phyloP scores from a whole-genome alignment of 148 eudicot species.

The Arctostaphylos glauca region DNA sequence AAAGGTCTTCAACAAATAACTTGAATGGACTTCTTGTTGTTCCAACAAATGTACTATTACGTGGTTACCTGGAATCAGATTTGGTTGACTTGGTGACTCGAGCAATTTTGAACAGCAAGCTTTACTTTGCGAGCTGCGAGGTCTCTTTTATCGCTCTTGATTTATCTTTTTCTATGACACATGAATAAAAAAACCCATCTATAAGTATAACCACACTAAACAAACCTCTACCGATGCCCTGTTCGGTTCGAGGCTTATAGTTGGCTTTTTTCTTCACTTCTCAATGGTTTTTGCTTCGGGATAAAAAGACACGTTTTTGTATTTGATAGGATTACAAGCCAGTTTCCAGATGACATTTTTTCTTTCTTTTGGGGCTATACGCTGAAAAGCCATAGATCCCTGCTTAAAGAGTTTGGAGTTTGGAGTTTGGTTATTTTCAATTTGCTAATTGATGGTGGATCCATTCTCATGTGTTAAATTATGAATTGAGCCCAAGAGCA shows the following conservation, averaged over 20 bases:
- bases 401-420: background rate
- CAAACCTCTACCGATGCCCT: background rate
- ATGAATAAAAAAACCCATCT: background rate
- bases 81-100: no score
- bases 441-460: background rate
- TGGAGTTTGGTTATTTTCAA: constrained; percentile 1
- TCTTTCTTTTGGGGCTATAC: background rate
- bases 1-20: background rate
- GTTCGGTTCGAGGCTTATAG: background rate
- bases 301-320: background rate
- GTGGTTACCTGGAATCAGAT: no score
- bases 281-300: background rate
- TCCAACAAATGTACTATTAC: no score
- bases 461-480: background rate
- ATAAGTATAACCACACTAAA: background rate
- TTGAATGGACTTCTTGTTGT: background rate
- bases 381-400: background rate
- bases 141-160: no score
- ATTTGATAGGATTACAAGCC: background rate
- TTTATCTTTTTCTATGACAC: no score
- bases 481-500: background rate
- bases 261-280: background rate
- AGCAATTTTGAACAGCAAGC: no score
- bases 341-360: background rate
- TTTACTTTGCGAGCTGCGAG: no score